These are phyloP conservation scores for Fusarium sp. DNA, from an alignment of 2,329 filamentous ascomycete genomes.

Conservation along the genomic window DNA sequence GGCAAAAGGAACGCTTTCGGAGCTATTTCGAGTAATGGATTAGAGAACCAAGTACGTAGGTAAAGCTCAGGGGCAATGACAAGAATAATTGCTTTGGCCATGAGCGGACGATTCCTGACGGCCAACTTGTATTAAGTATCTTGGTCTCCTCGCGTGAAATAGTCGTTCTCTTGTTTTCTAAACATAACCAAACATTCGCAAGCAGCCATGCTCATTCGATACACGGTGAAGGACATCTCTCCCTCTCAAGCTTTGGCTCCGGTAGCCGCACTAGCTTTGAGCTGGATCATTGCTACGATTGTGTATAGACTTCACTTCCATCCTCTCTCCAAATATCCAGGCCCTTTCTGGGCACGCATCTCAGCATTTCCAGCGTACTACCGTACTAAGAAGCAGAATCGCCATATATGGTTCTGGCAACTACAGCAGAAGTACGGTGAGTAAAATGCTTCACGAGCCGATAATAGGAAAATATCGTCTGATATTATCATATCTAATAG, in stretches of 20 bases:
- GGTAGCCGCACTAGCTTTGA: neutral
- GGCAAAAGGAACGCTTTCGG: neutral
- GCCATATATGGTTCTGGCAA: conserved; percentile 28
- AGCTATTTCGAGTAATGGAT: neutral
- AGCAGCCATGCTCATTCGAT: neutral
- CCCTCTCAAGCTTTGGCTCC: neutral
- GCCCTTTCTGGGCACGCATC: conserved; percentile 63
- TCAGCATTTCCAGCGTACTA: conserved; percentile 26
- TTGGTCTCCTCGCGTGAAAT: neutral
- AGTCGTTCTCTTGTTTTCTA: neutral
- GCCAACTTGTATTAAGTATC: neutral
- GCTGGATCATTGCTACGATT: neutral
- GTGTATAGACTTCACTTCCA: conserved; percentile 55
- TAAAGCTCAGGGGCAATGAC: neutral
- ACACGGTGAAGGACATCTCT: neutral
- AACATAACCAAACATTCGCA: neutral
- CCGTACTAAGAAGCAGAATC: conserved; percentile 23
- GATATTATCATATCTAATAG: neutral
- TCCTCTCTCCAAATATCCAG: conserved; percentile 61
- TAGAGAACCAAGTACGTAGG: neutral
- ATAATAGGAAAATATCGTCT: neutral
- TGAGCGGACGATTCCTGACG: neutral
- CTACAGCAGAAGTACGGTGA: conserved; percentile 32
- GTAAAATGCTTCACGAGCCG: neutral
- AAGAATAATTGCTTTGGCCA: neutral